Conservation (phyloP, 2,329 filamentous ascomycete genomes). For the Arthrocladium fulminans region DNA sequence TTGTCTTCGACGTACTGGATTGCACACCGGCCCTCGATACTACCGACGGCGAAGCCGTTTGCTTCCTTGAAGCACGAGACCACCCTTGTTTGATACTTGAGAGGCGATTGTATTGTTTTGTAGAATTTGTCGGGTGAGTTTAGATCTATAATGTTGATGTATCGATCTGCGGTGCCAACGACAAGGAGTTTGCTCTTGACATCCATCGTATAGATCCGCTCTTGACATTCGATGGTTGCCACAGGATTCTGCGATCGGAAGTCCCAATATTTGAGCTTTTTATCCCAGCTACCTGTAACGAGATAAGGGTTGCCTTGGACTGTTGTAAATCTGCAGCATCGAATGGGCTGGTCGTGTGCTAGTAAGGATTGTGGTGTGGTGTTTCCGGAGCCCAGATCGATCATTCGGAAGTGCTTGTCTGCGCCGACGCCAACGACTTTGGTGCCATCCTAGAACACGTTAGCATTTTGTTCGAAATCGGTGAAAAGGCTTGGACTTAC, state of each 20-base stretch:
- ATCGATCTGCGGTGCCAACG: conserved; percentile 84
- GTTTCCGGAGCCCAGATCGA: conserved; percentile 62
- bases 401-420: conserved; percentile 81
- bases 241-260: conserved; percentile 41
- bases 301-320: conserved; percentile 65
- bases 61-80: conserved; percentile 92
- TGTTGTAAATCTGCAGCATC: conserved; percentile 69
- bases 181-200: conserved; percentile 82
- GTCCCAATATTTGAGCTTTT: conserved; percentile 51
- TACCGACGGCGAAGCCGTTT: conserved; percentile 85
- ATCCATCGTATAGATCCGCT: conserved; percentile 75
- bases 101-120: conserved; percentile 89
- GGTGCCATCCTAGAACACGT: conserved; percentile 62
- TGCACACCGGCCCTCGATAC: conserved; percentile 91
- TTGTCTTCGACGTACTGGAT: conserved; percentile 99
- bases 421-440: conserved; percentile 82
- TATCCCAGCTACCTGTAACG: conserved; percentile 67
- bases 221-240: conserved; percentile 39
- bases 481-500: conserved; percentile 45
- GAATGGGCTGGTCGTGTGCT: conserved; percentile 69
- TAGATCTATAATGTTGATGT: conserved; percentile 91
- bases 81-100: conserved; percentile 96
- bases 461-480: conserved; percentile 1
- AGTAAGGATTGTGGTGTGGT: conserved; percentile 51
- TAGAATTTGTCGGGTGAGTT: conserved; percentile 82